These are phyloP conservation scores for Scheffersomyces titani DNA, from an alignment of 1,139 yeast species.

Conservation along the genomic window DNA sequence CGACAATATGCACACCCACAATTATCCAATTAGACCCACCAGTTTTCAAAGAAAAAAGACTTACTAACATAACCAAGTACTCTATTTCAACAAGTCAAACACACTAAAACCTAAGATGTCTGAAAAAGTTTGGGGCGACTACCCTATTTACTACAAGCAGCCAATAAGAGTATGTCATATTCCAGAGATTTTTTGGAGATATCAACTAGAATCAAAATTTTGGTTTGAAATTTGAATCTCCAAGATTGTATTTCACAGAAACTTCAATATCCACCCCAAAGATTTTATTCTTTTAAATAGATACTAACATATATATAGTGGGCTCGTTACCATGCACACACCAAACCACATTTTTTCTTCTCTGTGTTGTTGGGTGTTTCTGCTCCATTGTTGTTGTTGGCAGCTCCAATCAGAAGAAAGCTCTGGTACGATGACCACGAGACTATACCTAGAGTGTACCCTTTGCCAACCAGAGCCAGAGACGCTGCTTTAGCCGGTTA, in stretches of 20 bases:
- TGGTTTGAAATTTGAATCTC: neutral
- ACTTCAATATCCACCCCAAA: neutral
- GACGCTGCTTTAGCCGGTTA: conserved; percentile 52
- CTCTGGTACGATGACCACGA: conserved; percentile 66
- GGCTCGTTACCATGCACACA: conserved; percentile 78
- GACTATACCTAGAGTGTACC: conserved; percentile 70
- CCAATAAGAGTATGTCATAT: conserved; percentile 59
- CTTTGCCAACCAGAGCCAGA: conserved; percentile 62
- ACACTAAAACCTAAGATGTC: conserved; percentile 13
- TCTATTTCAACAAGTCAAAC: neutral
- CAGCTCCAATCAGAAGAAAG: conserved; percentile 72
- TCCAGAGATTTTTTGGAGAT: neutral
- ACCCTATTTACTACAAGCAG: conserved; percentile 62
- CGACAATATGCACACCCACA: neutral
- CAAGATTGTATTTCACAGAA: neutral
- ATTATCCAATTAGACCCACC: neutral
- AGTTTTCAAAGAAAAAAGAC: neutral
- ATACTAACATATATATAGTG: conserved; percentile 53
- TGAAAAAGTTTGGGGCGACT: conserved; percentile 50
- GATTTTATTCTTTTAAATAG: no score
- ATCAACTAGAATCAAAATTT: neutral
- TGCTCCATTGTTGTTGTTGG: conserved; percentile 64
- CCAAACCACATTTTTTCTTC: conserved; percentile 75
- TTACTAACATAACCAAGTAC: neutral
- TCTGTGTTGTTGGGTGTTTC: conserved; percentile 67